Evolutionary conservation across 2,329 filamentous ascomycete genomes (phyloP).

Genomic region (Arthroderma sp.): DNA sequence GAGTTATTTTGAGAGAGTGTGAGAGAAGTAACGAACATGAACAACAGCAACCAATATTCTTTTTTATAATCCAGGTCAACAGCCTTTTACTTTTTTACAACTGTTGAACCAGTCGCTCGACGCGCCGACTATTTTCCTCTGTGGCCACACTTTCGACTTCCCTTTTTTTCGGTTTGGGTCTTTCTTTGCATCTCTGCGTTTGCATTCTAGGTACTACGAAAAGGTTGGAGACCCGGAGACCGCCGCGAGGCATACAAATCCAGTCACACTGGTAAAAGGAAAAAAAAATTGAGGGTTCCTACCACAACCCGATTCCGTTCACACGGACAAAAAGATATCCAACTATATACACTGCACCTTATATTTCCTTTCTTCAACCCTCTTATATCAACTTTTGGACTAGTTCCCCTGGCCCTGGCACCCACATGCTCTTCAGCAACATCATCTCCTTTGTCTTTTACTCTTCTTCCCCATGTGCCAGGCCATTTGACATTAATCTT

Average conservation of each 20-base stretch:
- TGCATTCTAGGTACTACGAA: neutral
- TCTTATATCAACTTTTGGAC: no score
- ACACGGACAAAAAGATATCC: conserved; percentile 6
- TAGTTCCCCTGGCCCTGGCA: no score
- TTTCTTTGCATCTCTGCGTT: conserved; percentile 1
- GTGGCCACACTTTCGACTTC: no score
- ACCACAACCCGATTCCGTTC: conserved; percentile 7
- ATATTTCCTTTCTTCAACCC: neutral
- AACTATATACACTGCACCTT: conserved; percentile 10
- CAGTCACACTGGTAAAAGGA: neutral
- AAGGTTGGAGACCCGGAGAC: conserved; percentile 6
- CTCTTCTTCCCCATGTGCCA: no score
- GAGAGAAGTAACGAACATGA: neutral
- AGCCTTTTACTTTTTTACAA: conserved; percentile 8
- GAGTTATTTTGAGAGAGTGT: neutral
- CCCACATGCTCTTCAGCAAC: no score
- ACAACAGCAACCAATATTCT: conserved; percentile 9
- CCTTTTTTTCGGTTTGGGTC: neutral
- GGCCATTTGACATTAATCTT: no score
- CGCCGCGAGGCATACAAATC: conserved; percentile 6
- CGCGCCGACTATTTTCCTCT: neutral
- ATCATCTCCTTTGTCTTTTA: no score
- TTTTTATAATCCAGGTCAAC: no score
- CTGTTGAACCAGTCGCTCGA: conserved; percentile 6
- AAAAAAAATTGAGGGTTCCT: neutral